Base-by-base conservation (phyloP, 345 rosid genomes). In the Nasturtium officinale region DNA sequence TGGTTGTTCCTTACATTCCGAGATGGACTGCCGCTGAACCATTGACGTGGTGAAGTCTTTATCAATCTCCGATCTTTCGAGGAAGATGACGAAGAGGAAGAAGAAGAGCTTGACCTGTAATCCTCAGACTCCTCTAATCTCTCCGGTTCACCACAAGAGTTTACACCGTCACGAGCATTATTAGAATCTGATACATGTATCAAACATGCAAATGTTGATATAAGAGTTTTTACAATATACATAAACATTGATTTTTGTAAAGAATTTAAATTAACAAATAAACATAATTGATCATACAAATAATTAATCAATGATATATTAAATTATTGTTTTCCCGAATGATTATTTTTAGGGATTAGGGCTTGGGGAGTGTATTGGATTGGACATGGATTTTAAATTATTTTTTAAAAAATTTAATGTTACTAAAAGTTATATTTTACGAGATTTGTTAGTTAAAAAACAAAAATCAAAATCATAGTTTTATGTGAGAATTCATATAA, bases 41-140 rank as follows among this genome's bases (percentile, higher is more conserved):
- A 53, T 30, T 30, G 58, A n/a, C 59, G 25, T 7, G 84, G 71
- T 9, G 37, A 60, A 23, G 55, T 68, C 64, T 74, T 77, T 0
- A 55, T 16, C 11, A 65, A 42, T 69, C 79, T 61, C 4, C 21
- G 61, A 52, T 72, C 54, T 66, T 75, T 74, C 8, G 51, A 84
- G 8, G 84, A 82, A 16, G 75, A 67, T 4, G 80, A 51, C 1
- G 82, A 56, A 0, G 85, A 77, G 7, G 75, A 77, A 1, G 85
- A 82, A 4, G 85, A 86, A 18, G 82, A 77, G 67, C 76, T 78
- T 16, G 87, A 85, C 48, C 67, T 59, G 47, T 56, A 64, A 46
- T 35, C 67, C 2, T 76, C 61, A 18, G 40, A 54, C 25, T 55
- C 52, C 20, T 54, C 76, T 5, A 20, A 42, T 63, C 32, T 64